Evolutionary conservation across 768 basidiomycete genomes (phyloP).

Genomic region (Gelatoporia subvermispora): DNA sequence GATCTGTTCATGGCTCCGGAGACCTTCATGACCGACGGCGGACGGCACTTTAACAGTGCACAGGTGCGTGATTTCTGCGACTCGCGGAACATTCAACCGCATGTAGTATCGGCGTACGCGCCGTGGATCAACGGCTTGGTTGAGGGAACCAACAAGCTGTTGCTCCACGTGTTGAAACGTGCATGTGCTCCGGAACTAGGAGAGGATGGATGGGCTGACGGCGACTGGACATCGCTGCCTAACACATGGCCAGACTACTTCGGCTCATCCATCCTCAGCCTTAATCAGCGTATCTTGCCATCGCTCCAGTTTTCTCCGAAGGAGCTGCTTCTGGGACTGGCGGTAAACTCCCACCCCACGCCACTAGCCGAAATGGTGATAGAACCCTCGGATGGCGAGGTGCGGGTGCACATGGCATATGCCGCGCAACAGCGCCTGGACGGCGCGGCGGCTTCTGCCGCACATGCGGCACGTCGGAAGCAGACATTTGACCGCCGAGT

Average conservation of each 20-base stretch:
- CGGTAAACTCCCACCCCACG: slow-evolving; percentile 22
- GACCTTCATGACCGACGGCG: slow-evolving; percentile 34
- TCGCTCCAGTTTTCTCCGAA: slow-evolving; percentile 22
- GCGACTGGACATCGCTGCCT: slow-evolving; percentile 18
- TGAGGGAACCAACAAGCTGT: slow-evolving; percentile 28
- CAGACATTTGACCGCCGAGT: slow-evolving; percentile 24
- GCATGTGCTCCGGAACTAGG: slow-evolving; percentile 31
- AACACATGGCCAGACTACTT: slow-evolving; percentile 29
- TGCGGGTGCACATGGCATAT: slow-evolving; percentile 23
- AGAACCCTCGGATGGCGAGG: slow-evolving; percentile 1
- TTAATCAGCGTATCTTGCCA: slow-evolving; percentile 19
- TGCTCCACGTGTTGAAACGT: slow-evolving; percentile 22
- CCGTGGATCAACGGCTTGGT: slow-evolving; percentile 38
- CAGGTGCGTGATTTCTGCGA: slow-evolving; percentile 27
- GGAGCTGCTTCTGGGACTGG: slow-evolving; percentile 27
- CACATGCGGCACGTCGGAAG: slow-evolving; percentile 14
- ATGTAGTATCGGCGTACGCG: slow-evolving; percentile 28
- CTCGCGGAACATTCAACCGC: slow-evolving; percentile 10
- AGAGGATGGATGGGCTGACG: slow-evolving; percentile 19
- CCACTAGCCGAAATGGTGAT: not conserved
- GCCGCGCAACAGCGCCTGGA: slow-evolving; percentile 27
- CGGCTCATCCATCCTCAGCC: slow-evolving; percentile 17
- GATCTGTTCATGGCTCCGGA: slow-evolving; percentile 21
- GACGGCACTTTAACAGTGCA: slow-evolving; percentile 31
- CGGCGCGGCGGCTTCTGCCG: slow-evolving; percentile 19